Conservation (phyloP, 2,329 filamentous ascomycete genomes). For the Fusarium piperis region DNA sequence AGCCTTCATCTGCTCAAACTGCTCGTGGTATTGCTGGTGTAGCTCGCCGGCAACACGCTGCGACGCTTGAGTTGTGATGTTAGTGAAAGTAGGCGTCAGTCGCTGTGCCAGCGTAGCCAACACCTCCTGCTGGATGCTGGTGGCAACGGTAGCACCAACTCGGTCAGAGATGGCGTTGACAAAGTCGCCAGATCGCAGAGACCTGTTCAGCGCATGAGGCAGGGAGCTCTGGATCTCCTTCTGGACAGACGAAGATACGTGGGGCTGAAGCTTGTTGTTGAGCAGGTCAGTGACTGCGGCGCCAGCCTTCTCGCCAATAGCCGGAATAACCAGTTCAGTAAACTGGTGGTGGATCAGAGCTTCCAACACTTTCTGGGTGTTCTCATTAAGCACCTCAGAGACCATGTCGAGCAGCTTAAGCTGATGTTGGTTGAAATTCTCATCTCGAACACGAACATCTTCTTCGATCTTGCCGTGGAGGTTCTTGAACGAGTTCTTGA, state of each 20-base stretch:
- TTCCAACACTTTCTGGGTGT: conserved; percentile 76
- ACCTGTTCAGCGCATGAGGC: conserved; percentile 65
- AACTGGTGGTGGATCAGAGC: conserved; percentile 82
- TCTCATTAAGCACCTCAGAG: conserved; percentile 68
- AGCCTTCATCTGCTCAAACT: conserved; percentile 61
- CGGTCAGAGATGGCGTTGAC: conserved; percentile 75
- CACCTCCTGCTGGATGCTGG: conserved; percentile 76
- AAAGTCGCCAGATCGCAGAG: conserved; percentile 77
- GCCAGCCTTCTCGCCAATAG: conserved; percentile 73
- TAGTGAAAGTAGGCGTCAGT: conserved; percentile 73
- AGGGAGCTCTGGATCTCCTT: conserved; percentile 78
- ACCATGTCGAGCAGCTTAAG: conserved; percentile 66
- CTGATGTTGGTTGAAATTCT: conserved; percentile 63
- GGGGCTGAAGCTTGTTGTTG: conserved; percentile 71
- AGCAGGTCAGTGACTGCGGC: conserved; percentile 78
- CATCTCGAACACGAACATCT: conserved; percentile 66
- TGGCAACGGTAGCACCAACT: conserved; percentile 72
- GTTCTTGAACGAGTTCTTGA: conserved; percentile 68
- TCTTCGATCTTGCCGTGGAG: conserved; percentile 72
- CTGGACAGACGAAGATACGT: conserved; percentile 73
- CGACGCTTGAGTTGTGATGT: conserved; percentile 71
- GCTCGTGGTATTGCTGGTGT: conserved; percentile 67
- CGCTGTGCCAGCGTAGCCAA: conserved; percentile 67
- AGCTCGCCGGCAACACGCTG: conserved; percentile 75
- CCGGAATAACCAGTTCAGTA: conserved; percentile 78